A percentile compares a stretch with the other conserved stretches of the same genome.
These are phyloP conservation scores for Stygiomarasmius scandens DNA, from an alignment of 1,284 basidiomycete species.

Conservation along the genomic window DNA sequence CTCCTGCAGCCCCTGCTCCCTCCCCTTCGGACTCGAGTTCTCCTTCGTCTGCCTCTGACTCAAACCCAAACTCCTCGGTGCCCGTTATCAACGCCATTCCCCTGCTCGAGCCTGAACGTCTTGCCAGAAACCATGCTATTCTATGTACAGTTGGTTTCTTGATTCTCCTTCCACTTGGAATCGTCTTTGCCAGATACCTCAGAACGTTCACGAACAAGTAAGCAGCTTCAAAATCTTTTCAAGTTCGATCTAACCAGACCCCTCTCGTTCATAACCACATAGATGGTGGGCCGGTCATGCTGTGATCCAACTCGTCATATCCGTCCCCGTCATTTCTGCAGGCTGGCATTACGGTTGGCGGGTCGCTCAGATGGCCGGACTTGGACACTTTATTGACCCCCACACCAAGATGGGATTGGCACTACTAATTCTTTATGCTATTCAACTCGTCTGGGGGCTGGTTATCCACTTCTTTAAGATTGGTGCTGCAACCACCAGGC, in stretches of 20 bases:
- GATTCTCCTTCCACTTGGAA: conserved; percentile 60
- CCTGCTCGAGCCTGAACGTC: conserved; percentile 31
- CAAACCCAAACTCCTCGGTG: too few relatives aligned
- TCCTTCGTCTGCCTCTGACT: too few relatives aligned
- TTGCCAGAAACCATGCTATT: conserved; percentile 51
- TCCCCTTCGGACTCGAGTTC: too few relatives aligned
- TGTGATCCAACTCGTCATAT: conserved; percentile 46
- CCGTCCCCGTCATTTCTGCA: conserved; percentile 51
- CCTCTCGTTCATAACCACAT: too few relatives aligned
- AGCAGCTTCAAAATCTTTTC: conserved; percentile 15
- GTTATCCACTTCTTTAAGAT: conserved; percentile 57
- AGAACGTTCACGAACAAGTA: conserved; percentile 52
- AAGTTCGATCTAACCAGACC: too few relatives aligned
- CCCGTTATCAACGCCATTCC: too few relatives aligned
- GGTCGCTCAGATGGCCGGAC: conserved; percentile 31
- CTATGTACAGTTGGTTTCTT: conserved; percentile 58
- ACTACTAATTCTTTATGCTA: conserved; percentile 56
- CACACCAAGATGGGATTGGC: conserved; percentile 61
- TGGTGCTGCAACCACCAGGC: conserved; percentile 33
- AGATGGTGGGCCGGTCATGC: conserved; percentile 63
- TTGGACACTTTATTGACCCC: conserved; percentile 39
- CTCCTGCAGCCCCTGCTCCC: too few relatives aligned
- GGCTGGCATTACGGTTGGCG: conserved; percentile 47
- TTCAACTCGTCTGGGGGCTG: conserved; percentile 53
- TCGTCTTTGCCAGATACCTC: conserved; percentile 56